These are phyloP conservation scores for Amborella trichopoda DNA, from an alignment of 164 flowering plant genomes.

Conservation along the genomic window DNA sequence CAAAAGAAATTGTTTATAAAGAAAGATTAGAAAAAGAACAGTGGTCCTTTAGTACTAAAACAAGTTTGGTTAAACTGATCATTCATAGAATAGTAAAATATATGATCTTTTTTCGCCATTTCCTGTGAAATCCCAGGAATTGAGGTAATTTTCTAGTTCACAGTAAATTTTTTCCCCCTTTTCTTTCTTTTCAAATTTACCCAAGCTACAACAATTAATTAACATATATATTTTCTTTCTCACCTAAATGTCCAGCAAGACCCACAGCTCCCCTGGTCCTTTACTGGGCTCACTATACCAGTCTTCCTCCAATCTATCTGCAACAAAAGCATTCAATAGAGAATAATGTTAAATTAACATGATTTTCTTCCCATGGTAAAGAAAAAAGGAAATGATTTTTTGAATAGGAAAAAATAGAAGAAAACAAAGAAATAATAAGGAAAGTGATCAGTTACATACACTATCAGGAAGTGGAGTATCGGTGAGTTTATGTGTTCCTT, in stretches of 20 bases:
- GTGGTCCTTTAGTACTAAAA: too few relatives aligned
- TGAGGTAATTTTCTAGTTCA: too few relatives aligned
- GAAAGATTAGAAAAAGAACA: too few relatives aligned
- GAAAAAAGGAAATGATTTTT: not conserved
- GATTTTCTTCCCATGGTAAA: too few relatives aligned
- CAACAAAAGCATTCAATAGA: not conserved
- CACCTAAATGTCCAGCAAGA: constrained; percentile 99
- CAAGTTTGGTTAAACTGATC: too few relatives aligned
- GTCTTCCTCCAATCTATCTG: constrained; percentile 92
- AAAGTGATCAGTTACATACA: constrained; percentile 22
- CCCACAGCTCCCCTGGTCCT: constrained; percentile 88
- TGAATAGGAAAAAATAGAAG: not conserved
- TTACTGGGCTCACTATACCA: constrained; percentile 88
- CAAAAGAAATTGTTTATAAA: too few relatives aligned
- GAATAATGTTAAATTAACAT: too few relatives aligned
- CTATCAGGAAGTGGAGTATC: constrained; percentile 44
- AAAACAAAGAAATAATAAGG: not conserved
- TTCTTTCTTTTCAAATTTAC: too few relatives aligned
- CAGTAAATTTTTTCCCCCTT: too few relatives aligned
- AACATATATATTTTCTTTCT: not conserved
- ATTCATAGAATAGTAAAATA: too few relatives aligned
- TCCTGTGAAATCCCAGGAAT: too few relatives aligned
- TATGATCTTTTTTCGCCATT: too few relatives aligned
- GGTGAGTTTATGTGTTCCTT: constrained; percentile 75
- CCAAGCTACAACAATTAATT: not conserved